phyloP scores from a whole-genome alignment of 768 basidiomycete species.

The Leucosporidium scottii region DNA sequence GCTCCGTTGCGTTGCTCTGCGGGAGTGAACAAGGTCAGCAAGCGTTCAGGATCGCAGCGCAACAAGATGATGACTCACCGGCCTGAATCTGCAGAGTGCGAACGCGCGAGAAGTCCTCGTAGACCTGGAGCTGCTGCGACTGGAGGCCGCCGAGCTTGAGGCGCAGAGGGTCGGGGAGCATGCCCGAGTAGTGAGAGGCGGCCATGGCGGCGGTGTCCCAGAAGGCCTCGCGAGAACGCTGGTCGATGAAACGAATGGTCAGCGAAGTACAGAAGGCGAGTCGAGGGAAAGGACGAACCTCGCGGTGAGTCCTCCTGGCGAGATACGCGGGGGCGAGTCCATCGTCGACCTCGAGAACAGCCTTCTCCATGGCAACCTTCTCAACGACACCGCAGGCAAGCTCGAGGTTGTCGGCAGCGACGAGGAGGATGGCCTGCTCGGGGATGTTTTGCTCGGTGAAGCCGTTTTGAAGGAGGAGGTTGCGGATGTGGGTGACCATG shows the following conservation, averaged over 20 bases:
- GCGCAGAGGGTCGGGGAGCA: slow-evolving; percentile 79
- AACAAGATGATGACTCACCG: background rate
- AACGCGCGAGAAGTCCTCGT: slow-evolving; percentile 79
- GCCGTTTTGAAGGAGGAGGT: slow-evolving; percentile 73
- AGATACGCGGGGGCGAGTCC: slow-evolving; percentile 76
- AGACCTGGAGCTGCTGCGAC: slow-evolving; percentile 73
- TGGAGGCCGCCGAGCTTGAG: slow-evolving; percentile 77
- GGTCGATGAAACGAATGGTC: slow-evolving; percentile 4
- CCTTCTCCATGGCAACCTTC: slow-evolving; percentile 95
- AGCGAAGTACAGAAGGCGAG: background rate
- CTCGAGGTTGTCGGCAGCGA: slow-evolving; percentile 88
- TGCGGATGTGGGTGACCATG: slow-evolving; percentile 78
- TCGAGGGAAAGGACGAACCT: slow-evolving; percentile 48
- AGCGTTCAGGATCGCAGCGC: background rate
- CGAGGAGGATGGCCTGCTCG: slow-evolving; percentile 65
- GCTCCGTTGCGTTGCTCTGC: slow-evolving; percentile 19
- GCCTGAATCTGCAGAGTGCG: slow-evolving; percentile 21
- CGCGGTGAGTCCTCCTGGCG: slow-evolving; percentile 73
- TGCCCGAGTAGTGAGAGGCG: slow-evolving; percentile 61
- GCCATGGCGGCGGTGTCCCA: slow-evolving; percentile 71
- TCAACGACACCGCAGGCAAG: slow-evolving; percentile 89
- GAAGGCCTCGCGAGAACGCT: slow-evolving; percentile 61
- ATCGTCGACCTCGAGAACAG: slow-evolving; percentile 86
- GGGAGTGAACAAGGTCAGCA: background rate
- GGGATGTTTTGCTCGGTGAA: slow-evolving; percentile 82